Base-by-base conservation (phyloP, 2,329 filamentous ascomycete genomes). In the Seiridium unicorne region DNA sequence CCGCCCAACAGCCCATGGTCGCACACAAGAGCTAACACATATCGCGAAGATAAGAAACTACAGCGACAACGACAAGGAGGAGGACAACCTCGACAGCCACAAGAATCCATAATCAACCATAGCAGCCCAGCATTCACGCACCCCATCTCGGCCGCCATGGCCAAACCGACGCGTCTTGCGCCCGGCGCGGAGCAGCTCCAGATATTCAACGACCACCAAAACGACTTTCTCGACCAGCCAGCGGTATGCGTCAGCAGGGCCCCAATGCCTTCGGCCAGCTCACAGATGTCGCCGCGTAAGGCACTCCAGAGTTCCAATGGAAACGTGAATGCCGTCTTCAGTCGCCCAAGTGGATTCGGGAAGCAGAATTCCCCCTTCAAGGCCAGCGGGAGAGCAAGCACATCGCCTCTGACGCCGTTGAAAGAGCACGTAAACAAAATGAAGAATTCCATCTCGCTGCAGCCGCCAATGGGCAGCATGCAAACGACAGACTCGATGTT, bases 351-450 rank as follows among this genome's bases (percentile, higher is more conserved):
- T 66, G 73, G 81, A 61, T 74, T 80, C 61, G 73, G 79, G 67
- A 77, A 82, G 69, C 82, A 79, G 69, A 82, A 82, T 60, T 96
- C 91, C 58, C 92, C 91, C 9, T 84, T 83, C 69, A 96, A 95
- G 77, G 76, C 82, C 40, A 74, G 76, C 59, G 79, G 80, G 66
- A 79, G 79, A 66, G 77, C 77, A 47, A 83, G 81, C 60, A 83
- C 84, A 63, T 87, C 88, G 51, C 88, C 82, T 44, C 81, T 81
- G 63, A 83, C 82, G 67, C 85, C 83, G 64, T 83, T 88, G n/a
- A 74, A 76, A 66, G 82, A 80, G 68, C 74, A 78, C 55, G 81
- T 81, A 73, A 86, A 81, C 70, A 86, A 85, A 69, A 79, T 95
- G 64, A 79, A 95, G 64, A 88, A 89, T 70, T 83, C 86, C 66